Percentiles rank a stretch among this genome's conserved stretches.
phyloP scores from a whole-genome alignment of 83 land plant genomes.

The Larix sibirica region DNA sequence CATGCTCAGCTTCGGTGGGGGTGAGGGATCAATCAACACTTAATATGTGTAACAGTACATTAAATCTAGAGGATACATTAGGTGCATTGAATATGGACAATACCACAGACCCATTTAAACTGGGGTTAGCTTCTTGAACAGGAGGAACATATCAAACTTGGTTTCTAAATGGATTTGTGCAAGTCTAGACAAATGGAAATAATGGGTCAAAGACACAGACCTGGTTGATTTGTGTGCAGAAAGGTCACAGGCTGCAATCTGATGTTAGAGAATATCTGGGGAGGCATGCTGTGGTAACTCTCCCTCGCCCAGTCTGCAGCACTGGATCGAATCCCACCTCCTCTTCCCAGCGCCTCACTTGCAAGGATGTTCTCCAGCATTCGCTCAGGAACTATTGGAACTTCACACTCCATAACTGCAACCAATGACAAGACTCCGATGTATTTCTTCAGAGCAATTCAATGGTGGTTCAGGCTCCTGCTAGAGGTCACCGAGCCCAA shows the following conservation, averaged over 20 bases:
- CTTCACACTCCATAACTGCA: slow-evolving; percentile 6
- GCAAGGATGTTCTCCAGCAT: slow-evolving; percentile 12
- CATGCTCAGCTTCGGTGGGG: too few species aligned
- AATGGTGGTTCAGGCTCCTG: too few species aligned
- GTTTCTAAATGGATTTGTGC: too few species aligned
- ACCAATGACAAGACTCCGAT: neutral
- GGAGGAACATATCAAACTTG: too few species aligned
- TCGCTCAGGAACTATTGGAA: slow-evolving; percentile 12
- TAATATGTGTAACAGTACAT: too few species aligned
- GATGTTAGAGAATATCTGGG: neutral
- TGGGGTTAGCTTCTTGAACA: too few species aligned
- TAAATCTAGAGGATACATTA: too few species aligned
- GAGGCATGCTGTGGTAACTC: neutral
- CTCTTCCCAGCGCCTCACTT: slow-evolving; percentile 9
- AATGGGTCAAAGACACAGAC: neutral
- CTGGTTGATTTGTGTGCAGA: slow-evolving; percentile 7
- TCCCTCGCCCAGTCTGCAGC: slow-evolving; percentile 7
- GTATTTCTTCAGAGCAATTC: neutral
- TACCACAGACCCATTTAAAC: too few species aligned
- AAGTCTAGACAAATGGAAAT: too few species aligned
- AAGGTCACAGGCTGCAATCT: neutral
- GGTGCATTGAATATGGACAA: too few species aligned
- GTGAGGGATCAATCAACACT: too few species aligned
- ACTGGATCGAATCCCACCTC: slow-evolving; percentile 4
- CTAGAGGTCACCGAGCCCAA: neutral